Conservation (phyloP, 2,329 filamentous ascomycete genomes). For the Meredithiella fracta region DNA sequence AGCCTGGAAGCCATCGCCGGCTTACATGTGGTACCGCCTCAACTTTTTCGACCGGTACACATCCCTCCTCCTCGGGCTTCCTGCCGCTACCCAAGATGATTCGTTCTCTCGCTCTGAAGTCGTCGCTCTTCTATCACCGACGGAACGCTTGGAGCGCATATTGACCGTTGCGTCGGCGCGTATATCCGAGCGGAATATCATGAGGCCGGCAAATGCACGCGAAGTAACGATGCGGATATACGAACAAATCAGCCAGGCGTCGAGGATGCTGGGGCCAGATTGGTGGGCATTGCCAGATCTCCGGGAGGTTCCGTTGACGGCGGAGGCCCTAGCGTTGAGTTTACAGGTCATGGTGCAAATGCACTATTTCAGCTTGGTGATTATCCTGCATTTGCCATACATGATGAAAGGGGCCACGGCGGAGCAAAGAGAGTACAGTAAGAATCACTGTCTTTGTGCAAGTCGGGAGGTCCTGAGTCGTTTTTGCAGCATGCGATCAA, state of each 20-base stretch:
- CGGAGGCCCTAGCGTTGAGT: constrained; percentile 32
- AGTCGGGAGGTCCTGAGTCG: constrained; percentile 34
- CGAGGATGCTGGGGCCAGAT: constrained; percentile 24
- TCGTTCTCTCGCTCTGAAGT: constrained; percentile 22
- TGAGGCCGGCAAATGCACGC: constrained; percentile 21
- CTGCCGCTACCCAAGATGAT: constrained; percentile 27
- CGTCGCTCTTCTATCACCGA: constrained; percentile 21
- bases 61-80: constrained; percentile 34
- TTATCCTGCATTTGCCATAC: constrained; percentile 38
- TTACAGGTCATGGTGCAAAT: constrained; percentile 30
- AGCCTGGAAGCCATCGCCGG: constrained; percentile 17
- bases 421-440: constrained; percentile 30
- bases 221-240: constrained; percentile 29
- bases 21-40: constrained; percentile 32
- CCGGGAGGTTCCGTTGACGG: constrained; percentile 22
- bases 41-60: constrained; percentile 33
- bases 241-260: constrained; percentile 29
- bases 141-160: constrained; percentile 29
- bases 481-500: constrained; percentile 30
- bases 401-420: constrained; percentile 28
- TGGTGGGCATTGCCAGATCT: constrained; percentile 32
- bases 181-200: constrained; percentile 31
- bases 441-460: constrained; percentile 29
- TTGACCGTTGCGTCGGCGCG: constrained; percentile 27
- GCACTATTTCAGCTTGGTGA: constrained; percentile 33